phyloP scores from a whole-genome alignment of 805 yeast genomes.

The Priceomyces fermenticarens region DNA sequence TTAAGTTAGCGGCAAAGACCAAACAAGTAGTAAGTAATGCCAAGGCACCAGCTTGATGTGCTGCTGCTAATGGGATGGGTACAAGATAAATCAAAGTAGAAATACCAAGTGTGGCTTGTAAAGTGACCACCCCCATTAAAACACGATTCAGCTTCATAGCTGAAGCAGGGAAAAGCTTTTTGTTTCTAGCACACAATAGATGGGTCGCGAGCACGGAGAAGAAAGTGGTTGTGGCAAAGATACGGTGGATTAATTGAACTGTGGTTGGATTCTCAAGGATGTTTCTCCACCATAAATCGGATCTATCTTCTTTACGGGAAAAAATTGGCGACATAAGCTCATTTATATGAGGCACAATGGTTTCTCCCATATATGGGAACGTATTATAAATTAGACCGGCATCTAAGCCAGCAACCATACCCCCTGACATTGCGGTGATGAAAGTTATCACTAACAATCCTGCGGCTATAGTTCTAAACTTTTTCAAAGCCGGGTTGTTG shows the following conservation, averaged over 20 bases:
- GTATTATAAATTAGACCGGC: conserved; percentile 96
- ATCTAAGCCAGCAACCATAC: conserved; percentile 96
- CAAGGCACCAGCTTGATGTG: conserved; percentile 96
- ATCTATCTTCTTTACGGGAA: conserved; percentile 61
- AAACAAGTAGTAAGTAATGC: conserved; percentile 82
- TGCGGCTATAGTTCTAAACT: conserved; percentile 52
- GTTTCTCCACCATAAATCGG: conserved; percentile 89
- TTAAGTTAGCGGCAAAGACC: conserved; percentile 36
- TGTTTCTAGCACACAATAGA: conserved; percentile 58
- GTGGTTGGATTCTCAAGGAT: conserved; percentile 93
- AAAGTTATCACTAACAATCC: conserved; percentile 70
- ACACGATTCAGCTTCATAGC: conserved; percentile 56
- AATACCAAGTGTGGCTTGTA: conserved; percentile 87
- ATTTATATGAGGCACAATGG: conserved; percentile 64
- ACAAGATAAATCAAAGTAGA: conserved; percentile 82
- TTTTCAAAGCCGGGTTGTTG: conserved; percentile 56
- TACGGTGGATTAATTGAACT: conserved; percentile 88
- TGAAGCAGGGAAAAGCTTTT: conserved; percentile 51
- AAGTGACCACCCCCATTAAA: conserved; percentile 77
- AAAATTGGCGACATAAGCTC: conserved; percentile 78
- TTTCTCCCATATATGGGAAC: conserved; percentile 95
- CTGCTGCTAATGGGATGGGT: conserved; percentile 89
- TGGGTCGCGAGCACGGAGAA: conserved; percentile 68
- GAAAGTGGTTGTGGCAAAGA: conserved; percentile 80
- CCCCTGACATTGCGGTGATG: conserved; percentile 94